Percentiles rank a stretch among this genome's conserved stretches.
Conservation (phyloP, 257 asterid species). For the Penstemon barbatus region DNA sequence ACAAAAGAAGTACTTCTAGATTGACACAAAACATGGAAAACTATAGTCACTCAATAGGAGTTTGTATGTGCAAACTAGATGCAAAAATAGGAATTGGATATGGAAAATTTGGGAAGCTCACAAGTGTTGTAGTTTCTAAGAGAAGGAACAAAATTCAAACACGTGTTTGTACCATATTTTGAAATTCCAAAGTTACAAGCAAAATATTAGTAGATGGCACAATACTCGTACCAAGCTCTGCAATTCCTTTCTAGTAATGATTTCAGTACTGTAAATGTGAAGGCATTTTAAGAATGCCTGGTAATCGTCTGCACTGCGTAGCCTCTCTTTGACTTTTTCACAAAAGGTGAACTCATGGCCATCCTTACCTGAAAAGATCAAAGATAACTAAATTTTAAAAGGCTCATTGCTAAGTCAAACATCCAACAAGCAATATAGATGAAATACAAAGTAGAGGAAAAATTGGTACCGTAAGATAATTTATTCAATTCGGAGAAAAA, state of each 20-base stretch:
- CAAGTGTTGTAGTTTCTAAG: conserved; percentile 5
- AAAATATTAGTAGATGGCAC: conserved; percentile 19
- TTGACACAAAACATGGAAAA: too few relatives aligned
- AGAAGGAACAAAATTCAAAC: conserved; percentile 17
- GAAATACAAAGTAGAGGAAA: neutral
- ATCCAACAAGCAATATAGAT: conserved; percentile 3
- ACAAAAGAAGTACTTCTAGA: too few relatives aligned
- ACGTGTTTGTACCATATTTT: neutral
- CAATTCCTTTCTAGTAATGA: conserved; percentile 81
- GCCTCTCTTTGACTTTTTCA: conserved; percentile 92
- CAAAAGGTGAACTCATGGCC: conserved; percentile 78
- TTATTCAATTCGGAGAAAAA: neutral
- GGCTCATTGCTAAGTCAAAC: conserved; percentile 10
- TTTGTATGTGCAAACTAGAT: conserved; percentile 11
- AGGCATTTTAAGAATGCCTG: conserved; percentile 98
- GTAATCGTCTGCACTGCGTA: conserved; percentile 77
- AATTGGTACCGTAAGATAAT: neutral
- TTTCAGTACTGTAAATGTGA: conserved; percentile 90
- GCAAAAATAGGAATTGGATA: conserved; percentile 7
- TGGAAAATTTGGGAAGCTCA: conserved; percentile 11
- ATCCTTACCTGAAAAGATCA: conserved; percentile 59
- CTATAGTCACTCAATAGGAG: conserved; percentile 4
- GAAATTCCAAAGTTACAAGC: conserved; percentile 6
- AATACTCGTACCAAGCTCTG: conserved; percentile 70
- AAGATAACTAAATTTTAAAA: conserved; percentile 22